Evolutionary conservation across 2,329 filamentous ascomycete genomes (phyloP), one percentile per base, ranked within the genome.

Genomic region (Talaromyces sp.): DNA sequence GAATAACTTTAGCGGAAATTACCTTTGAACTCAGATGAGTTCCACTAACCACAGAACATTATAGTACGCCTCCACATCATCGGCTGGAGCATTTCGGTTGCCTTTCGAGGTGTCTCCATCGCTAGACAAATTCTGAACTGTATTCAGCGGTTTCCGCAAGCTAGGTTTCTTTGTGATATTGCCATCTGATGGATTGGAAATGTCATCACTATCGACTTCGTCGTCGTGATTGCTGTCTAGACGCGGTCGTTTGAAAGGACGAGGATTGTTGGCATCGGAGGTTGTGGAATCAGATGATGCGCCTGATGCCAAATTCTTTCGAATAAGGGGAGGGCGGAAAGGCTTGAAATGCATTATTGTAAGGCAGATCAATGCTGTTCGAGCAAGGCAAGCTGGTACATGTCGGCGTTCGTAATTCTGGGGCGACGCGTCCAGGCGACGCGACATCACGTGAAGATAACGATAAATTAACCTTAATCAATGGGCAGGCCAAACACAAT

Each of bases 1-100:
- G 27, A 26, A 21, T n/a, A 19, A 19, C 19, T 54, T 31, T 2
- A 12, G 9, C 43, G 3, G 41, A 52, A 6, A n/a, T 19, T 52
- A n/a, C 26, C 4, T 56, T n/a, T 29, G 26, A 27, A 48, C 43
- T 46, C 21, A 41, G 10, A 53, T 35, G 32, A 24, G 8, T 12
- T n/a, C 50, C 7, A 67, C 66, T 24, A 73, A 80, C 78, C 79
- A 81, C 35, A 81, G 70, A 50, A 76, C 79, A 68, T 77, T 80
- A 63, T 77, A 81, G 62, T 77, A 80, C 54, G 67, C 70, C 53
- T 78, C 75, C 29, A 65, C 68, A 27, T 56, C 63, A 31, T 56
- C 63, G 24, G 43, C 56, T 41, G 56, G 55, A 11, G 2, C 54
- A 27, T 19, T 54, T 38, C 46, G 62, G 62, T 41, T 63, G 56